Evolutionary conservation across 2,329 filamentous ascomycete genomes (phyloP), one percentile per base, ranked within the genome.

Genomic region (Pseudocercospora macadamiae): DNA sequence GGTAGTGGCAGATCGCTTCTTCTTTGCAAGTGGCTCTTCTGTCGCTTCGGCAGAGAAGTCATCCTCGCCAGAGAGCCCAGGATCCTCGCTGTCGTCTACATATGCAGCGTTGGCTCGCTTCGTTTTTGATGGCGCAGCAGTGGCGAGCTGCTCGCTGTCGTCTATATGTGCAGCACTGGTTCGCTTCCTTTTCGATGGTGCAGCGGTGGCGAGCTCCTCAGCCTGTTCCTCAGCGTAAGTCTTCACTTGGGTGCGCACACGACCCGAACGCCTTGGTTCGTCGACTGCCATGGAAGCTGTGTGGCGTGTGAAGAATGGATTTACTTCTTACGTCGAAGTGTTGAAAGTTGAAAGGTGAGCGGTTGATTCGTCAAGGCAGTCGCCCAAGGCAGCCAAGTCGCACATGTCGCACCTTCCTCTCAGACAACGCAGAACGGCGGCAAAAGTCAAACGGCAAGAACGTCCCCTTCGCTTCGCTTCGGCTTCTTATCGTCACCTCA

Each of bases 161-260:
- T 51, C 39, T 14, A 21, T 3, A 9, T 30, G 28, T 25, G n/a
- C 39, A 28, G 44, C 18, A 12, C 21, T 25, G 19, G n/a, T 21
- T 16, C 9, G 37, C 23, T 51, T 52, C n/a, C 54, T 56, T 32
- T 47, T 52, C 21, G 53, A 32, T 34, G 42, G 7, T 49, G 16
- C 28, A 18, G 52, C 30, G 23, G 34, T 10, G 16, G 26, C 51
- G 3, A 51, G 47, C 9, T 62, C 26, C 14, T 62, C 55, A 32
- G 61, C 62, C 30, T 63, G 65, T 30, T 65, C 66, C 9, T 64
- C 64, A 12, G 64, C 64, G 25, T 66, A 62, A 3, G 39, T 61
- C 6, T 57, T 53, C 16, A 65, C 60, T 2, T 57, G 53, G 37
- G 59, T 66, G 45, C 66, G 62, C n/a, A 55, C 53, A 8, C 66